These are phyloP conservation scores for Fusarium anguioides DNA, from an alignment of 2,329 filamentous ascomycete genomes.

Conservation along the genomic window DNA sequence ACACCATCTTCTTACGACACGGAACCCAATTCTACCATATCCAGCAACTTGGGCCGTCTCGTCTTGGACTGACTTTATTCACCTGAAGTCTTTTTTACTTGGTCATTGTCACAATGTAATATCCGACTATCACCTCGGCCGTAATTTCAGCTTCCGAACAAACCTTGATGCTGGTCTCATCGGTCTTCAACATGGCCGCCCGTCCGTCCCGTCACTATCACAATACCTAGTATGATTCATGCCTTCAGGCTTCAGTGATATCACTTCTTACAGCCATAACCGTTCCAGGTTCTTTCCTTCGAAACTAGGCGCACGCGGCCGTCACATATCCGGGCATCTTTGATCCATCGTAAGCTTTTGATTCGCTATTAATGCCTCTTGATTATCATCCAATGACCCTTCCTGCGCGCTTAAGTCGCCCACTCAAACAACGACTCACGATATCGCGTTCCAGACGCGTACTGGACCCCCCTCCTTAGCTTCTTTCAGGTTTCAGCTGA, in stretches of 20 bases:
- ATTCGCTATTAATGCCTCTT: conserved; percentile 34
- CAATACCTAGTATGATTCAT: conserved; percentile 21
- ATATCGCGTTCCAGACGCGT: conserved; percentile 36
- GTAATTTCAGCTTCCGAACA: conserved; percentile 10
- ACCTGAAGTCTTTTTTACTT: background rate
- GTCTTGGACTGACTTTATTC: background rate
- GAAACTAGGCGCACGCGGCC: conserved; percentile 33
- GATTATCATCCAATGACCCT: conserved; percentile 22
- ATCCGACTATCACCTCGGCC: conserved; percentile 17
- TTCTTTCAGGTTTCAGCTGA: conserved; percentile 25
- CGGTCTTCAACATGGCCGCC: background rate
- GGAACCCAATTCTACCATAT: background rate
- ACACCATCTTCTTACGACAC: conserved; percentile 5
- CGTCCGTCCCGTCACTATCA: conserved; percentile 17
- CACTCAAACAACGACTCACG: conserved; percentile 21
- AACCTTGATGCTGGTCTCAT: conserved; percentile 3
- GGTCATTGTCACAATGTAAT: conserved; percentile 10
- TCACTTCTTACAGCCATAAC: conserved; percentile 14
- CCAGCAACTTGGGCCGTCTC: conserved; percentile 8
- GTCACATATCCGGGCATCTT: conserved; percentile 30
- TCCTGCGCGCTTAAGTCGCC: conserved; percentile 40
- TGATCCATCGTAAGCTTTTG: conserved; percentile 13
- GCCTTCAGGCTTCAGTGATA: background rate
- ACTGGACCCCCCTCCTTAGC: conserved; percentile 14
- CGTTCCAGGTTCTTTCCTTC: conserved; percentile 20